Conservation (phyloP, 805 yeast genomes). For the Kuraishia piskuri region DNA sequence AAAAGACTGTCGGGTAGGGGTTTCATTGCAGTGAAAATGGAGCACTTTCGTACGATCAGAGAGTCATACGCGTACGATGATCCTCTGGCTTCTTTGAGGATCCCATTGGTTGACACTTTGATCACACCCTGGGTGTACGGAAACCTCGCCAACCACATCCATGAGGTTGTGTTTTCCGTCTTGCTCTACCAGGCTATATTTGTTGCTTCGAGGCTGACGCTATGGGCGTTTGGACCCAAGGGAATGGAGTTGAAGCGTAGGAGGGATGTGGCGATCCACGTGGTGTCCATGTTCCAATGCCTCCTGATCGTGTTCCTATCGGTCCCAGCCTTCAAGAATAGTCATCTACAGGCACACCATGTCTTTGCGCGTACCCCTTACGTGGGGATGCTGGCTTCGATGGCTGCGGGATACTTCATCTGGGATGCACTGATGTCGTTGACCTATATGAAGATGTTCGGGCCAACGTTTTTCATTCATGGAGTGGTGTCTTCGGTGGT, state of each 20-base stretch:
- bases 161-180: constrained; percentile 20
- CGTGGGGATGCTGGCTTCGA: constrained; percentile 16
- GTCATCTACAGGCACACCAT: constrained; percentile 17
- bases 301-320: constrained; percentile 19
- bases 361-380: constrained; percentile 26
- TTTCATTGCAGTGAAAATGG: constrained; percentile 5
- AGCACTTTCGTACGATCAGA: constrained; percentile 5
- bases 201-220: constrained; percentile 10
- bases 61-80: constrained; percentile 13
- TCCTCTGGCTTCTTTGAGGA: constrained; percentile 11
- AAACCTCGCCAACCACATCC: constrained; percentile 20
- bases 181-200: constrained; percentile 21
- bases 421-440: constrained; percentile 26
- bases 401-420: constrained; percentile 26
- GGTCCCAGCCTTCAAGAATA: constrained; percentile 21
- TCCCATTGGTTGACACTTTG: constrained; percentile 11
- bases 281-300: constrained; percentile 26
- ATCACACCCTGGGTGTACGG: constrained; percentile 15
- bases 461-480: constrained; percentile 26
- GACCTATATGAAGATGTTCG: constrained; percentile 19
- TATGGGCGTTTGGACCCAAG: constrained; percentile 14
- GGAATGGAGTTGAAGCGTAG: constrained; percentile 14
- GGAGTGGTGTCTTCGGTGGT: constrained; percentile 26
- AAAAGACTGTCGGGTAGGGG: background rate
- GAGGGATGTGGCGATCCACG: constrained; percentile 22